These are phyloP conservation scores for Ramalina peruviana DNA, from an alignment of 495 filamentous ascomycete species.

Conservation along the genomic window DNA sequence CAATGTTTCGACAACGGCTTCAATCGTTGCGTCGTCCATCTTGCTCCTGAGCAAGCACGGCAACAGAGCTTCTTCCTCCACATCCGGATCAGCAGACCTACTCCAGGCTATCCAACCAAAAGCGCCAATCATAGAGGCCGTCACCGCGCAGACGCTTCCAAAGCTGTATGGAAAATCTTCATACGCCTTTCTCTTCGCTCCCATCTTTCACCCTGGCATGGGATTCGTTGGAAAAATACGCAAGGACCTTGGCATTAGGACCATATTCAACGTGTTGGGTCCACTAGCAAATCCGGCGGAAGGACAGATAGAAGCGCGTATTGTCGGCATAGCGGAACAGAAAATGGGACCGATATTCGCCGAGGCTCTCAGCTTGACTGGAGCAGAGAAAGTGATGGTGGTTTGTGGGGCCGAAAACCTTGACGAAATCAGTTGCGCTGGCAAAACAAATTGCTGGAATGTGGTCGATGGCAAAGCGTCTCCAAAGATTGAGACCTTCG, in stretches of 20 bases:
- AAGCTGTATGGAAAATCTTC: conserved; percentile 61
- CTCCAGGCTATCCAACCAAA: conserved; percentile 54
- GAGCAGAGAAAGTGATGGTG: conserved; percentile 58
- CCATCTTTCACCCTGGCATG: conserved; percentile 93
- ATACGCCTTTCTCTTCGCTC: conserved; percentile 94
- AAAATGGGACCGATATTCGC: conserved; percentile 78
- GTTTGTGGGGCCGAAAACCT: conserved; percentile 91
- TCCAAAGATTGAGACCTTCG: conserved; percentile 57
- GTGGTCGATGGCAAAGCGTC: conserved; percentile 29
- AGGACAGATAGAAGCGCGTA: conserved; percentile 65
- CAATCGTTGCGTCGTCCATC: conserved; percentile 74
- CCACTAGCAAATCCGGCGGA: conserved; percentile 84
- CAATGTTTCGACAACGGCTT: conserved; percentile 91
- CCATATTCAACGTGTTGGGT: conserved; percentile 92
- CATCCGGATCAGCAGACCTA: conserved; percentile 90
- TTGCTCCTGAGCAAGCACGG: conserved; percentile 87
- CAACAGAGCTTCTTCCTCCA: conserved; percentile 87
- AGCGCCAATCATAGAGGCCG: conserved; percentile 55
- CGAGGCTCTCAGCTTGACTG: conserved; percentile 64
- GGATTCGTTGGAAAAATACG: conserved; percentile 70
- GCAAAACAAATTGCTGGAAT: conserved; percentile 75
- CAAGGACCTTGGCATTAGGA: conserved; percentile 72
- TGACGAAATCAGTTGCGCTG: conserved; percentile 87
- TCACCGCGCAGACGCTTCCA: conserved; percentile 54
- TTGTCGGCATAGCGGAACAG: conserved; percentile 80